Evolutionary conservation across 108 stramenopile species (phyloP).

Genomic region (Cyclotella baltica): DNA sequence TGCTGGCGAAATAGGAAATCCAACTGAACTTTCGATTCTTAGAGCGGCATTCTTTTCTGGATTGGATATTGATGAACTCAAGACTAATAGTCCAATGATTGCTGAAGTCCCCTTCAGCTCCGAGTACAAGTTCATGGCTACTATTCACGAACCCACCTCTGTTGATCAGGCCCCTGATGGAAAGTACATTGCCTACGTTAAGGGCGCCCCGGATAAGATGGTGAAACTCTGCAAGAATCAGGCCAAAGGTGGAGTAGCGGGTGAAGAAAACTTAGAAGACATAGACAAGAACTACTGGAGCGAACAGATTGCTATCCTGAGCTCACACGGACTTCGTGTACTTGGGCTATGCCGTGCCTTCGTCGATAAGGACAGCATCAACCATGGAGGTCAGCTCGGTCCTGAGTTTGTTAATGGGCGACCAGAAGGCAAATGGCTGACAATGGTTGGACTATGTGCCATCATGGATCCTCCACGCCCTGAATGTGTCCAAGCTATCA

Average conservation of each 20-base stretch:
- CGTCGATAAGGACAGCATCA: slow-evolving; percentile 64
- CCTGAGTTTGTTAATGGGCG: slow-evolving; percentile 76
- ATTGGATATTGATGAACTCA: slow-evolving; percentile 68
- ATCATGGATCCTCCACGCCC: slow-evolving; percentile 96
- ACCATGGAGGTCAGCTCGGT: slow-evolving; percentile 72
- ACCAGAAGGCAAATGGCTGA: slow-evolving; percentile 51
- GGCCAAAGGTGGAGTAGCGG: slow-evolving; percentile 63
- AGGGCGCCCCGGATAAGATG: slow-evolving; percentile 64
- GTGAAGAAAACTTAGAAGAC: slow-evolving; percentile 73
- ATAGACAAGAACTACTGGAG: slow-evolving; percentile 76
- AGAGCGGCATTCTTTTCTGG: slow-evolving; percentile 83
- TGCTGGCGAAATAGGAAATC: slow-evolving; percentile 88
- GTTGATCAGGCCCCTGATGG: slow-evolving; percentile 42
- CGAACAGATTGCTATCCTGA: slow-evolving; percentile 83
- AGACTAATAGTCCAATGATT: slow-evolving; percentile 65
- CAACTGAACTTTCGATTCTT: slow-evolving; percentile 86
- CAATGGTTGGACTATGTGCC: slow-evolving; percentile 63
- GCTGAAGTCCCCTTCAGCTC: slow-evolving; percentile 87
- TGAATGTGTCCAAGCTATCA: slow-evolving; percentile 86
- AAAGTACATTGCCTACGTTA: slow-evolving; percentile 78
- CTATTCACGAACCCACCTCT: slow-evolving; percentile 2
- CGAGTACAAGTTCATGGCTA: slow-evolving; percentile 91
- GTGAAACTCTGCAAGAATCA: slow-evolving; percentile 66
- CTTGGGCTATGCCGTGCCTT: slow-evolving; percentile 86
- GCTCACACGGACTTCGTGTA: slow-evolving; percentile 94